Evolutionary conservation across 202 grass and related monocot genomes (phyloP).

Genomic region (Schoenoplectus triqueter): DNA sequence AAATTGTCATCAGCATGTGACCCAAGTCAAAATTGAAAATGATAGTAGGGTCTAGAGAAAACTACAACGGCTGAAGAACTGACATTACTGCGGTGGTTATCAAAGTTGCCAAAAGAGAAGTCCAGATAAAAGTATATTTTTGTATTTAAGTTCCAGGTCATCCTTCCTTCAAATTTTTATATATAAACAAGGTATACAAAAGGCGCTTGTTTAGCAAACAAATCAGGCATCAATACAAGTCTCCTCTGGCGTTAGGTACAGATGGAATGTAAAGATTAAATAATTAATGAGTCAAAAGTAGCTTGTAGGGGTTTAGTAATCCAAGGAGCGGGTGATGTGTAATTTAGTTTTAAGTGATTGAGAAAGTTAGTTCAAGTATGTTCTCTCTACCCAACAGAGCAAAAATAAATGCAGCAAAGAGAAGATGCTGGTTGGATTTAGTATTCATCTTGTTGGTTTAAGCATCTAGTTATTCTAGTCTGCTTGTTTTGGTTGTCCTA

Average conservation of each 20-base stretch:
- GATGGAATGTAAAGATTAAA: too few species aligned
- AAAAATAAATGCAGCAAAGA: neutral
- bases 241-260: too few species aligned
- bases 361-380: neutral
- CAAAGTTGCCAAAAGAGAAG: neutral
- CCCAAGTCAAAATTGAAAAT: neutral
- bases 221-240: neutral
- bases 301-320: neutral
- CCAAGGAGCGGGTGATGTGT: neutral
- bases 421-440: neutral
- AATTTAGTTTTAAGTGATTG: neutral
- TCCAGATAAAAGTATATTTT: neutral
- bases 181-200: neutral
- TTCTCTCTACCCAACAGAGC: neutral
- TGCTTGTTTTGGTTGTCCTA: neutral
- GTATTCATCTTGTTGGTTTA: neutral
- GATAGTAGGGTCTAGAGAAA: neutral
- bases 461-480: neutral
- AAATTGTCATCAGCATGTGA: neutral
- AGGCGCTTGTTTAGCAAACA: neutral
- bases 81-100: neutral
- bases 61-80: neutral
- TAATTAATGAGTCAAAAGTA: neutral
- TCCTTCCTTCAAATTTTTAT: neutral
- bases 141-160: neutral